These are phyloP conservation scores for Solanum aculeatissimum DNA, from an alignment of 305 asterid species.

Conservation along the genomic window DNA sequence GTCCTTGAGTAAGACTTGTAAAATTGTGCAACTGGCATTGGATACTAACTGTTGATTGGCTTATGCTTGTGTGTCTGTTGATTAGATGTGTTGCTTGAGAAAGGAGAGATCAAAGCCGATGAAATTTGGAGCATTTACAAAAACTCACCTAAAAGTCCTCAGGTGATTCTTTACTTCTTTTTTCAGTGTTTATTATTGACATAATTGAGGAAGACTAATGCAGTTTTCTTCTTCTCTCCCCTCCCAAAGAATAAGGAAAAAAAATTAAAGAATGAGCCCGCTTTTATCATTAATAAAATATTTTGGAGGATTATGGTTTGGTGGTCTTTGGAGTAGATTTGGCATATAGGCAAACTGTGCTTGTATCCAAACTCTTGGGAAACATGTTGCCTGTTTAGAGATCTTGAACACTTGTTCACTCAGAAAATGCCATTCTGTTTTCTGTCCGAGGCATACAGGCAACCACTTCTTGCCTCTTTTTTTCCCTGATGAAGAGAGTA, in stretches of 20 bases:
- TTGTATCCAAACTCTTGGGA: not conserved
- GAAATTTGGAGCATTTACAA: constrained; percentile 76
- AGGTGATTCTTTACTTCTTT: constrained; percentile 33
- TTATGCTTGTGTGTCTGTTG: constrained; percentile 11
- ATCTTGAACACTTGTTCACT: not conserved
- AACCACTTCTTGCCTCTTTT: not conserved
- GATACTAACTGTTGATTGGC: constrained; percentile 6
- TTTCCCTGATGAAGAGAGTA: not conserved
- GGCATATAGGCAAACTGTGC: not conserved
- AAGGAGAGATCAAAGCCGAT: constrained; percentile 83
- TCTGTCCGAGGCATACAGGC: not conserved
- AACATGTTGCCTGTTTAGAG: not conserved
- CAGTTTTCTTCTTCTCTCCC: not conserved
- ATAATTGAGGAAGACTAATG: not conserved
- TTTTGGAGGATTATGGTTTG: not conserved
- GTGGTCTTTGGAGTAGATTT: not conserved
- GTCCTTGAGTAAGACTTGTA: not conserved
- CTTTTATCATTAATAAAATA: not conserved
- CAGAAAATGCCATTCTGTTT: not conserved
- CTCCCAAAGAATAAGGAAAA: not conserved
- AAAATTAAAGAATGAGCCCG: not conserved
- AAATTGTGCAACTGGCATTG: not conserved
- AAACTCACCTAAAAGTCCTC: constrained; percentile 54
- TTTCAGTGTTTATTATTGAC: not conserved
- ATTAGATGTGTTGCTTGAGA: constrained; percentile 78